Percentiles rank a stretch among this genome's conserved stretches.
Evolutionary conservation across 768 basidiomycete species (phyloP).

Genomic region (Crepidotus variabilis): DNA sequence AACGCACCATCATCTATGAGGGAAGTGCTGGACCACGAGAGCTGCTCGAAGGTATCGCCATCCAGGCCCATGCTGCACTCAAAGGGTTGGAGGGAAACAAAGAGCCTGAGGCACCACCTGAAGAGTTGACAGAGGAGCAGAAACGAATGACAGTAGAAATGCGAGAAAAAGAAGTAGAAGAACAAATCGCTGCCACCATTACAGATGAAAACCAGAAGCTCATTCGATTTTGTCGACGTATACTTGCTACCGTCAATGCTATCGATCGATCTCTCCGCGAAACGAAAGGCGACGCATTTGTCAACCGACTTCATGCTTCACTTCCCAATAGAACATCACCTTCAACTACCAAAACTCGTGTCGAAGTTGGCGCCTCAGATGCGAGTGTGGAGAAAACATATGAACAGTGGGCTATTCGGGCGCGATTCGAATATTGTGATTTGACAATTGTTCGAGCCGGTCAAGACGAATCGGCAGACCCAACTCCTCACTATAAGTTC

Average conservation of each 20-base stretch:
- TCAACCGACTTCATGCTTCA: conserved; percentile 70
- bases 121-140: conserved; percentile 85
- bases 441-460: conserved; percentile 44
- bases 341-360: conserved; percentile 28
- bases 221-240: conserved; percentile 79
- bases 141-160: conserved; percentile 74
- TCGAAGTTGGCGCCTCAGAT: conserved; percentile 58
- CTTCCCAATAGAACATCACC: conserved; percentile 68
- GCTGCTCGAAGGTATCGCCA: conserved; percentile 84
- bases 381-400: conserved; percentile 70
- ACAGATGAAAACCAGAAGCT: conserved; percentile 79
- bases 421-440: conserved; percentile 91
- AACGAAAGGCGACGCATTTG: conserved; percentile 86
- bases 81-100: conserved; percentile 78
- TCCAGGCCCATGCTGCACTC: conserved; percentile 89
- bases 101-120: conserved; percentile 38
- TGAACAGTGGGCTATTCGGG: conserved; percentile 77
- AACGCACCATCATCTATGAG: conserved; percentile 85
- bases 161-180: conserved; percentile 63
- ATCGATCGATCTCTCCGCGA: conserved; percentile 88
- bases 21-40: conserved; percentile 90
- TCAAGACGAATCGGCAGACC: conserved; percentile 37
- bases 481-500: conserved; percentile 74
- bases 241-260: conserved; percentile 74
- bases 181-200: conserved; percentile 32